Evolutionary conservation across 345 rosid species (phyloP).

Genomic region (Garcia nutans): DNA sequence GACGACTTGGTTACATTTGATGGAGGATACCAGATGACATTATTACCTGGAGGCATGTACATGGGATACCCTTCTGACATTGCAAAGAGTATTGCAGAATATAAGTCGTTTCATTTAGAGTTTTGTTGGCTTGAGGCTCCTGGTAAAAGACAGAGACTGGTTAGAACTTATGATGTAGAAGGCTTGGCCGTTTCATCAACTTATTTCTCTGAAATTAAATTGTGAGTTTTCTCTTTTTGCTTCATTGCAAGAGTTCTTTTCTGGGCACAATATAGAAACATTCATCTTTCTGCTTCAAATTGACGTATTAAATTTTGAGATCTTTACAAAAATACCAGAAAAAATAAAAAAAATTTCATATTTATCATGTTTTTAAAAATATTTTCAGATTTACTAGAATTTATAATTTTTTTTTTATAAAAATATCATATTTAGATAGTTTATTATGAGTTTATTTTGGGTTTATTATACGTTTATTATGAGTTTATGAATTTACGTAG

Average conservation of each 20-base stretch:
- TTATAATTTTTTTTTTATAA: too few relatives aligned
- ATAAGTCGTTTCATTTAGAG: constrained; percentile 77
- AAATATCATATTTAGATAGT: too few relatives aligned
- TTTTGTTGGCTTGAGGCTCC: constrained; percentile 83
- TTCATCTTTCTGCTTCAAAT: neutral
- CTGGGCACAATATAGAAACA: neutral
- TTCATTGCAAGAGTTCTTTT: neutral
- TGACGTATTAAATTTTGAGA: neutral
- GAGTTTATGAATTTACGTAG: too few relatives aligned
- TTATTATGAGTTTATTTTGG: too few relatives aligned
- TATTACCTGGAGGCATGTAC: constrained; percentile 88
- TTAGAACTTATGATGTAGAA: constrained; percentile 75
- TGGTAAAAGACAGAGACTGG: constrained; percentile 67
- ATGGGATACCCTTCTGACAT: constrained; percentile 78
- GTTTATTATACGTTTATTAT: too few relatives aligned
- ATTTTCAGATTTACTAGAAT: too few relatives aligned
- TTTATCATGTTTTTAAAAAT: too few relatives aligned
- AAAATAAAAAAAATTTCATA: too few relatives aligned
- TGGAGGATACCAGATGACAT: constrained; percentile 64
- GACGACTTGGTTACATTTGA: constrained; percentile 62
- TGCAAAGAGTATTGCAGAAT: constrained; percentile 61
- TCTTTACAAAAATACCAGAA: too few relatives aligned
- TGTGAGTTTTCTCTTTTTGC: constrained; percentile 31
- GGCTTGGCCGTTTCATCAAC: constrained; percentile 89
- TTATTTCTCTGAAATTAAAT: constrained; percentile 59